Evolutionary conservation across 1,139 yeast genomes (phyloP).

Genomic region (Pichia norvegensis): DNA sequence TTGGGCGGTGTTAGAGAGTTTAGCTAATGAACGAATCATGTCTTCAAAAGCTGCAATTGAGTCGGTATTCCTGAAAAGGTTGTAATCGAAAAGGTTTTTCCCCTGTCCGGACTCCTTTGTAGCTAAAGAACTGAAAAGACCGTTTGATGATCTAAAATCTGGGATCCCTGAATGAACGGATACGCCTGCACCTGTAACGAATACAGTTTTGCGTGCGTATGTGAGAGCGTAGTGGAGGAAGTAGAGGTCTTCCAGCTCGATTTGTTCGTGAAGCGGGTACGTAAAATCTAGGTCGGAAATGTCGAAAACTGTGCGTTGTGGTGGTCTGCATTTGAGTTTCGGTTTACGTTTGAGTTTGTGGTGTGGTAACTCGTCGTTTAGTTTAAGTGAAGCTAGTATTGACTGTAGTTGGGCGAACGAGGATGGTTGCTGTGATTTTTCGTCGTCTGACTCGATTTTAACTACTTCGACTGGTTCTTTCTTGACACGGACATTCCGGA

Average conservation of each 20-base stretch:
- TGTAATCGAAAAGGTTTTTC: slow-evolving; percentile 72
- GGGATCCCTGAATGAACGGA: slow-evolving; percentile 90
- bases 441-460: slow-evolving; percentile 1
- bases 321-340: slow-evolving; percentile 35
- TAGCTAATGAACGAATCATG: slow-evolving; percentile 58
- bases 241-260: slow-evolving; percentile 32
- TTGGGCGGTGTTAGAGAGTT: slow-evolving; percentile 45
- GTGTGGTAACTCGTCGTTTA: slow-evolving; percentile 7
- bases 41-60: slow-evolving; percentile 61
- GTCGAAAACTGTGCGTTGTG: slow-evolving; percentile 34
- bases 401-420: background rate
- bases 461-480: background rate
- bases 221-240: slow-evolving; percentile 39
- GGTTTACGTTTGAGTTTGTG: slow-evolving; percentile 29
- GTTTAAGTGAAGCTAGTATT: slow-evolving; percentile 1
- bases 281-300: slow-evolving; percentile 26
- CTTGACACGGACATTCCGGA: background rate
- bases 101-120: slow-evolving; percentile 42
- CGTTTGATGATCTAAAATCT: slow-evolving; percentile 75
- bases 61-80: slow-evolving; percentile 61
- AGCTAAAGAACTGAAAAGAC: slow-evolving; percentile 57
- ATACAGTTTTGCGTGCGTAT: slow-evolving; percentile 42
- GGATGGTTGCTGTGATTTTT: background rate
- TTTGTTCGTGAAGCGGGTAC: slow-evolving; percentile 25
- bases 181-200: slow-evolving; percentile 81